These are phyloP conservation scores for Calonectria naviculata DNA, from an alignment of 2,329 filamentous ascomycete species.

Conservation along the genomic window DNA sequence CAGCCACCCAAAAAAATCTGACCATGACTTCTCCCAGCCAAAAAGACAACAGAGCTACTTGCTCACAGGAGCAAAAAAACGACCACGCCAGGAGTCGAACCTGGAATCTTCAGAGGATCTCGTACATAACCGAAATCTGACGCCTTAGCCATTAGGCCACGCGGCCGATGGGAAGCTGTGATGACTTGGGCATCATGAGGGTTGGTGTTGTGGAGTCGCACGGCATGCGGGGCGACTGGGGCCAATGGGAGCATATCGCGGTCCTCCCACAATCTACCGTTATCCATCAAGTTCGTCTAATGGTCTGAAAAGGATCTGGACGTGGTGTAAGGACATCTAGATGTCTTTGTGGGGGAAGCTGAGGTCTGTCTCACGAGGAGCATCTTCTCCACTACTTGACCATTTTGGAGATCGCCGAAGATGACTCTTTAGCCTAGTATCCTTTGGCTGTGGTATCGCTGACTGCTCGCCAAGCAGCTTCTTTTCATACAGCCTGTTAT, in stretches of 20 bases:
- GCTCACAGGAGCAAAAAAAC: background rate
- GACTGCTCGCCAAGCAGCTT: no score
- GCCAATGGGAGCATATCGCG: background rate
- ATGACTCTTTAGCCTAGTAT: no score
- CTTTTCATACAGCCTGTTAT: no score
- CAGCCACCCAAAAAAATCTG: background rate
- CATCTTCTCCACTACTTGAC: background rate
- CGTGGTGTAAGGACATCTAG: background rate
- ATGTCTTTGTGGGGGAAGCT: background rate
- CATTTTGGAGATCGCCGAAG: background rate
- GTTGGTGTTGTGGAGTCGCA: background rate
- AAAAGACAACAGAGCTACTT: background rate
- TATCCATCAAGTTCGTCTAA: background rate
- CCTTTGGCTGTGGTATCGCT: no score
- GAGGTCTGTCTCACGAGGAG: background rate
- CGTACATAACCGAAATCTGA: conserved; percentile 16
- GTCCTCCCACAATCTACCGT: background rate
- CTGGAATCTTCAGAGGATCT: conserved; percentile 20
- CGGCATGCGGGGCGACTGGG: background rate
- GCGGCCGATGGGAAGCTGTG: conserved; percentile 14
- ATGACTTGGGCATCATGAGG: background rate
- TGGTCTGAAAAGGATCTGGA: background rate
- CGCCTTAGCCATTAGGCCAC: conserved; percentile 26
- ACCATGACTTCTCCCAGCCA: background rate
- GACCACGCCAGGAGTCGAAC: conserved; percentile 24